Evolutionary conservation across 768 basidiomycete species (phyloP), one percentile per base, ranked within the genome.

Genomic region (Tulasnella sp.): DNA sequence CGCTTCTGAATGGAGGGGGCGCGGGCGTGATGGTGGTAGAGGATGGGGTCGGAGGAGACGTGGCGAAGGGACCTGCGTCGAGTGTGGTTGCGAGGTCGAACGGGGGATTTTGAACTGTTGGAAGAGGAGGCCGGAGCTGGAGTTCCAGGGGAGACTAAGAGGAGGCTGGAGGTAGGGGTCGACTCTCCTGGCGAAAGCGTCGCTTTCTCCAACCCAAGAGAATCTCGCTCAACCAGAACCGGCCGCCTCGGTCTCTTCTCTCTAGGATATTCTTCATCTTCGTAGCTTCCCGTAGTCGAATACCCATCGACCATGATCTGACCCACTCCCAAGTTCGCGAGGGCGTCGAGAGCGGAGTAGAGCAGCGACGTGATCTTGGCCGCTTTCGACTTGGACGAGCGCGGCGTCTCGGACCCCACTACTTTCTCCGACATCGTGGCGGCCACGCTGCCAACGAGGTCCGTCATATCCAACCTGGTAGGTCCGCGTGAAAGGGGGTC

Each of bases 21-120:
- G 34, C 44, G 40, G 68, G 41, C 68, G 68, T 69, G 68, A 36
- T 69, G 68, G 68, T 69, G 68, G 42, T 44, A 44, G 12, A 69
- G 36, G 68, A 69, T 59, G 2, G 68, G 68, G 44, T 41, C 32
- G 44, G 40, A 41, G 44, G 44, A 64, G 37, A 39, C 32, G 63
- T 64, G 63, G 68, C 32, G 68, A 2, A 44, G 68, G 34, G 32
- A 69, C 32, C 32, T 40, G 35, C 42, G 68, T 1, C 39, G 68
- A 6, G 19, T 1, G 29, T 47, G 32, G 29, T 44, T 47, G 42
- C 32, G 34, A 11, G 40, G 40, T 16, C 68, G 40, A 19, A 16
- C 34, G 42, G 32, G 42, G 11, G 40, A 35, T 7, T 9, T 22
- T 12, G 64, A n/a, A 22, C 19, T 67, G 26, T 40, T 14, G 66